A percentile compares a stretch with the other conserved stretches of the same genome.
phyloP scores from a whole-genome alignment of 371 early-diverging fungal genomes.

The Rhizomucor pusillus region DNA sequence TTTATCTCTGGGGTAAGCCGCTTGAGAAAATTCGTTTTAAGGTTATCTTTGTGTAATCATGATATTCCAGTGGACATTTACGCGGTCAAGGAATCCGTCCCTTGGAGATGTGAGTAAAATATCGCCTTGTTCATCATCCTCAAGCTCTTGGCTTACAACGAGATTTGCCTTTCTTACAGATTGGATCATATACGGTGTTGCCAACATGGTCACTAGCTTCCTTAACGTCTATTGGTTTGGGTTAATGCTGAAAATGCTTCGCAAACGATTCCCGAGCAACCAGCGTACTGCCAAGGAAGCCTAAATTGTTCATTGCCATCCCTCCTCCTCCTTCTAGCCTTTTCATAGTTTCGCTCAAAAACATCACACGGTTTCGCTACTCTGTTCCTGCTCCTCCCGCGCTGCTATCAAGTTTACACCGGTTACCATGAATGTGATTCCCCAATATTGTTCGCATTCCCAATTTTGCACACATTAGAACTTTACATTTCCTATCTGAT shows the following conservation, averaged over 20 bases:
- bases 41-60: too few species aligned
- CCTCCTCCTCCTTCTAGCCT: too few species aligned
- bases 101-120: slow-evolving; percentile 43
- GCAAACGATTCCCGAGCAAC: slow-evolving; percentile 34
- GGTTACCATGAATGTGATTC: too few species aligned
- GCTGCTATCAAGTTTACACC: too few species aligned
- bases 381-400: too few species aligned
- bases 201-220: slow-evolving; percentile 62
- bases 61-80: slow-evolving; percentile 28
- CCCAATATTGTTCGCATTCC: too few species aligned
- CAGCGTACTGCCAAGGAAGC: slow-evolving; percentile 5
- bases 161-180: slow-evolving; percentile 21
- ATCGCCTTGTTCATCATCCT: neutral
- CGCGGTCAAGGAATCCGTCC: slow-evolving; percentile 58
- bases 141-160: slow-evolving; percentile 2
- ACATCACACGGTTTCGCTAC: too few species aligned
- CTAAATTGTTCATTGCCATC: too few species aligned
- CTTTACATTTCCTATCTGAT: too few species aligned
- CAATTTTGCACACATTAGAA: too few species aligned
- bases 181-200: slow-evolving; percentile 53
- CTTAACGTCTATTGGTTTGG: slow-evolving; percentile 83
- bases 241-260: slow-evolving; percentile 64
- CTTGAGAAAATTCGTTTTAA: neutral
- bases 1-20: slow-evolving; percentile 57
- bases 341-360: too few species aligned